Evolutionary conservation across 805 yeast species (phyloP), one percentile per base, ranked within the genome.

Genomic region (Candida orba): DNA sequence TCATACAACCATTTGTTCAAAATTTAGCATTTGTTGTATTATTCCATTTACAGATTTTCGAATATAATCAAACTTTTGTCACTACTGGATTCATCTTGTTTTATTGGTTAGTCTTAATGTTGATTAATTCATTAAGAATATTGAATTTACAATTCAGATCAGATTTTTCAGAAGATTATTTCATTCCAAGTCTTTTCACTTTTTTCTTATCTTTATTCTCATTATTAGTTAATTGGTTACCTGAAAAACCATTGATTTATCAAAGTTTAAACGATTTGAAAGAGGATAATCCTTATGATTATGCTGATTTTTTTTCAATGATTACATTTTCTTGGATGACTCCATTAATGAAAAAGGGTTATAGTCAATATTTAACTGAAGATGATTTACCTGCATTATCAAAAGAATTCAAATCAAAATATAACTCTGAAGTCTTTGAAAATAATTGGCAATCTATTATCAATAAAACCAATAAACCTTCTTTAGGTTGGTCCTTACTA

Each of bases 241-340:
- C 71, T 45, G 58, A 50, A 39, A 71, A 69, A 46, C 65, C 65
- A 17, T 24, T 57, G 33, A 52, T 61, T 12, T 73, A 68, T 43
- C 77, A 73, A 41, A 62, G 63, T 17, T 37, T 45, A 18, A 34
- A 37, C 12, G 23, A 9, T n/a, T 32, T 34, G 22, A 40, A 34
- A 23, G 47, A 65, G 7, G 61, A 52, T 29, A 53, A 56, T 46
- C 74, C 73, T 18, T 63, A 61, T 34, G 70, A 67, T 49, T 54
- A 59, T 17, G 73, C 75, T 2, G 81, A 90, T 59, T 65, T 90
- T 23, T 81, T 91, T 55, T 81, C 95, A 2, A 69, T 75, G 44
- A 67, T 91, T 39, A 81, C 95, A 0, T 93, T 93, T 62, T 67
- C 81, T 25, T 93, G 99, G 98, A 87, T 93, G 95, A 79, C 90